These are phyloP conservation scores for Rhizoctonia solani DNA, from an alignment of 1,284 basidiomycete species.

Conservation along the genomic window DNA sequence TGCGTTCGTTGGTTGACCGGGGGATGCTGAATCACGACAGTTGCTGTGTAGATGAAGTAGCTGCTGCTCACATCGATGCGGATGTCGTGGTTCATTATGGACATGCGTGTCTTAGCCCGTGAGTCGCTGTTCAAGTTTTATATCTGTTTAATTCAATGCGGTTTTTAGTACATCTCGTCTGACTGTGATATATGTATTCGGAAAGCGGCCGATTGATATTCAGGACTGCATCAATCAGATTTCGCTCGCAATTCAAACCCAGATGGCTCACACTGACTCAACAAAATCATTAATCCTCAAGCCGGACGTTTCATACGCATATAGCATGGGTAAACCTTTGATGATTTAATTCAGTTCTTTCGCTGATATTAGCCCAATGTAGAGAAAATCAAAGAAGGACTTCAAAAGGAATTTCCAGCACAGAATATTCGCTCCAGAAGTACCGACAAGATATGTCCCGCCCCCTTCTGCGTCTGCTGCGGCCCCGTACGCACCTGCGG, in stretches of 20 bases:
- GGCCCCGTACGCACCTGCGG: constrained; percentile 39
- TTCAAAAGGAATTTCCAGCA: constrained; percentile 37
- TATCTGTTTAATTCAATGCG: background rate
- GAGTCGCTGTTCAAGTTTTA: constrained; percentile 12
- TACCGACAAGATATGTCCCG: constrained; percentile 39
- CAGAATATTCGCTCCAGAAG: constrained; percentile 42
- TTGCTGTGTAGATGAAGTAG: constrained; percentile 97
- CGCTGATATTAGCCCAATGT: background rate
- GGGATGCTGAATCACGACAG: constrained; percentile 50
- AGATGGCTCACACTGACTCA: background rate
- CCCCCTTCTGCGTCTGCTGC: constrained; percentile 24
- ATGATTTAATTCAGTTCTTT: background rate
- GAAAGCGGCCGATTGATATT: constrained; percentile 63
- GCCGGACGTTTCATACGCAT: constrained; percentile 83
- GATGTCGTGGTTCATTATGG: constrained; percentile 95
- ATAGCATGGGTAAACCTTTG: constrained; percentile 58
- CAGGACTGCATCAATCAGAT: constrained; percentile 51
- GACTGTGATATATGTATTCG: constrained; percentile 85
- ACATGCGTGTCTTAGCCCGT: constrained; percentile 93
- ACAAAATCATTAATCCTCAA: constrained; percentile 56
- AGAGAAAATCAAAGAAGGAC: constrained; percentile 11
- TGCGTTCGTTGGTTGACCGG: background rate
- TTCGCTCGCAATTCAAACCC: constrained; percentile 24
- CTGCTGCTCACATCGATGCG: constrained; percentile 91
- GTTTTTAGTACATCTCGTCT: constrained; percentile 68